These are phyloP conservation scores for Shiraia bambusicola DNA, from an alignment of 2,329 filamentous ascomycete genomes.

Conservation along the genomic window DNA sequence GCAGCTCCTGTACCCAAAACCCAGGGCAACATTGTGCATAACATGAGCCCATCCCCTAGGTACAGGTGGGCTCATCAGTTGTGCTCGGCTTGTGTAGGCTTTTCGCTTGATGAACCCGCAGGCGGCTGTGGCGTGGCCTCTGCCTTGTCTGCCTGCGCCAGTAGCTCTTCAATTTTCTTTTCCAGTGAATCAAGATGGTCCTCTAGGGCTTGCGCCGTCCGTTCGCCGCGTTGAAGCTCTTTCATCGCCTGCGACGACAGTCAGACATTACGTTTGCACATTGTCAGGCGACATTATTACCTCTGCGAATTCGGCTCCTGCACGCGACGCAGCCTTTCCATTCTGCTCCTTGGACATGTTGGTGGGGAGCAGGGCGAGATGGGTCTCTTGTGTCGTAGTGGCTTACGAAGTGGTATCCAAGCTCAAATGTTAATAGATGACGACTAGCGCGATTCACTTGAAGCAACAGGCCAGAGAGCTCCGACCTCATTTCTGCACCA, in stretches of 20 bases:
- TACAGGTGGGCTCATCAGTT: neutral
- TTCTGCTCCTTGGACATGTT: constrained; percentile 38
- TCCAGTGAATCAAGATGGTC: constrained; percentile 57
- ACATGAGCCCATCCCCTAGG: constrained; percentile 3
- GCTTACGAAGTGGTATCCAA: constrained; percentile 7
- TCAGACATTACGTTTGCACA: constrained; percentile 11
- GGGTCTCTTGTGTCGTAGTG: constrained; percentile 15
- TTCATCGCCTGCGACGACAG: constrained; percentile 49
- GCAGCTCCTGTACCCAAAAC: no score
- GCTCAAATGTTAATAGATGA: constrained; percentile 29
- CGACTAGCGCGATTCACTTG: constrained; percentile 36
- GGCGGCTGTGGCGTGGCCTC: constrained; percentile 32
- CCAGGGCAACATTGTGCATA: neutral
- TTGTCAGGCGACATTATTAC: constrained; percentile 13
- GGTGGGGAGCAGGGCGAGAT: constrained; percentile 9
- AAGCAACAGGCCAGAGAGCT: constrained; percentile 24
- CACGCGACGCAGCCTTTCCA: constrained; percentile 22
- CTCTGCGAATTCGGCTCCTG: constrained; percentile 41
- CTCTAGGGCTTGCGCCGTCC: constrained; percentile 57
- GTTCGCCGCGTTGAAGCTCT: constrained; percentile 57
- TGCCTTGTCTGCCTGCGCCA: constrained; percentile 52
- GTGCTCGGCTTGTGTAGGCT: constrained; percentile 13
- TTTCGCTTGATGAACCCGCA: constrained; percentile 14
- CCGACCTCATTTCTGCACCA: constrained; percentile 27
- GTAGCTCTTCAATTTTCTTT: constrained; percentile 56